These are phyloP conservation scores for Trypanosoma rangeli DNA, from an alignment of 208 protist species.

Conservation along the genomic window DNA sequence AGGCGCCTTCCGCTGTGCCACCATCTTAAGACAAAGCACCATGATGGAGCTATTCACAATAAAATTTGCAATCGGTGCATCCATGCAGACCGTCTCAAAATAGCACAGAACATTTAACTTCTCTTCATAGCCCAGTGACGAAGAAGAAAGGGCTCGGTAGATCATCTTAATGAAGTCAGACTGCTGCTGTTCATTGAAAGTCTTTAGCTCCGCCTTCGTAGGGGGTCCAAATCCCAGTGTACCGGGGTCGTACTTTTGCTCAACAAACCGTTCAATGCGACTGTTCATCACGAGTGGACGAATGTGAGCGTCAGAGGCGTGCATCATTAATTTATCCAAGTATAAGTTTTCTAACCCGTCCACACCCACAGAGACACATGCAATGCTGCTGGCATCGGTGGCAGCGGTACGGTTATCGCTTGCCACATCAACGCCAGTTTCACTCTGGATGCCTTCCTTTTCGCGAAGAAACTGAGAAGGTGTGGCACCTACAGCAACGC, in stretches of 20 bases:
- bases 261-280: conserved; percentile 81
- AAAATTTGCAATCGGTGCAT: conserved; percentile 75
- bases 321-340: conserved; percentile 56
- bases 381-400: background rate
- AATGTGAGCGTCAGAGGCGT: conserved; percentile 80
- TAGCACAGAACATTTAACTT: conserved; percentile 87
- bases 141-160: conserved; percentile 46
- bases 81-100: conserved; percentile 79
- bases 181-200: conserved; percentile 39
- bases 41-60: conserved; percentile 92
- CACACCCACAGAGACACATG: background rate
- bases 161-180: conserved; percentile 55
- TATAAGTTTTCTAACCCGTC: conserved; percentile 16
- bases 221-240: conserved; percentile 63
- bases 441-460: background rate
- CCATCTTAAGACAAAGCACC: conserved; percentile 82
- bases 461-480: conserved; percentile 24
- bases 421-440: background rate
- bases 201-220: conserved; percentile 59
- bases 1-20: conserved; percentile 45
- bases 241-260: conserved; percentile 60
- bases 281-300: conserved; percentile 88
- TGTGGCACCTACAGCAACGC: background rate
- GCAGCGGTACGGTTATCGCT: background rate
- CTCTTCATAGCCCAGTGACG: conserved; percentile 28